Evolutionary conservation across 495 filamentous ascomycete species (phyloP), one percentile per base, ranked within the genome.

Genomic region (Penicillium mononematosum): DNA sequence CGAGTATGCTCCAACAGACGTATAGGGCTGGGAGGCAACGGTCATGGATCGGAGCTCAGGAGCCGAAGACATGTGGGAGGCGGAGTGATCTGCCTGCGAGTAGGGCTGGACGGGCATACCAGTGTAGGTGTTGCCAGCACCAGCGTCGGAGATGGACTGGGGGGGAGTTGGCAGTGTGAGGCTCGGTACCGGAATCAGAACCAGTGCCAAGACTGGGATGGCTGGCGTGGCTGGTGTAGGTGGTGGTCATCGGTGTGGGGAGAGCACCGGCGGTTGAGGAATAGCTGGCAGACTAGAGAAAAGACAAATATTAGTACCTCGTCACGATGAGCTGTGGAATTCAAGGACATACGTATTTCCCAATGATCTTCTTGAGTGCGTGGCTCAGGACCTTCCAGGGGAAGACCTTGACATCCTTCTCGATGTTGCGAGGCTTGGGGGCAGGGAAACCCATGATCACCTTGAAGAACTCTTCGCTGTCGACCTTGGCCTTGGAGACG

Each of bases 401-500:
- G 67, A 98, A 98, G 6, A 97, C 94, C 72, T 98, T 98, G 63
- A 98, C 90, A 64, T 96, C 92, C 74, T 98, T 98, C 78, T 97
- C 94, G 62, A 98, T 98, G 63, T 96, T 96, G 41, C 94, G 81
- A 6, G 94, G 95, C 76, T 97, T 97, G 2, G 95, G 95, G 24
- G 84, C 87, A 11, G 90, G 89, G 68, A 98, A 96, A n/a, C 84
- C 88, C 95, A 98, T 98, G 73, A 98, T 97, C 58, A 97, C 77
- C 75, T 96, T 96, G 84, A 98, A 98, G 75, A 98, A 97, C 43
- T 91, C 89, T 69, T 96, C 92, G 65, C 88, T 95, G 44, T 98
- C 93, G 2, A 82, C 65, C 73, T 96, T 96, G 52, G 85, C 83
- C 68, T 98, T 98, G 36, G 91, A 96, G 14, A 98, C 90, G 0